These are phyloP conservation scores for Falciphora oryzae DNA, from an alignment of 2,329 filamentous ascomycete species.

Conservation along the genomic window DNA sequence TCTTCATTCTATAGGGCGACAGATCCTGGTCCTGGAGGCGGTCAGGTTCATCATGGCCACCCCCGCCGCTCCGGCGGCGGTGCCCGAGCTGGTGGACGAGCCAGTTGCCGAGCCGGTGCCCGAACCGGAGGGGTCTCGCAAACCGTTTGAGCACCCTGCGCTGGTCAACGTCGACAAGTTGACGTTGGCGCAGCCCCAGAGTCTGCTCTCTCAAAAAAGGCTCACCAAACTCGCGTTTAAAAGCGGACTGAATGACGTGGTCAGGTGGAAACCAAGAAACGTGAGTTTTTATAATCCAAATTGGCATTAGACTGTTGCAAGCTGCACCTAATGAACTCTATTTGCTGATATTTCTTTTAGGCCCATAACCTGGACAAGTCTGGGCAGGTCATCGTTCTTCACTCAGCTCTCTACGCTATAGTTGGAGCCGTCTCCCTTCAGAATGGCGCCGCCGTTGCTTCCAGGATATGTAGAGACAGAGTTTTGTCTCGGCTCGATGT, in stretches of 20 bases:
- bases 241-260: conserved; percentile 66
- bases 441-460: conserved; percentile 73
- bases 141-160: conserved; percentile 64
- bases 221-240: conserved; percentile 62
- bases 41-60: conserved; percentile 22
- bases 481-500: conserved; percentile 45
- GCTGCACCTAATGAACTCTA: not conserved
- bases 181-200: conserved; percentile 50
- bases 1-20: conserved; percentile 17
- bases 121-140: conserved; percentile 32
- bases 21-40: conserved; percentile 22
- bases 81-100: not conserved
- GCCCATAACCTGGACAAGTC: conserved; percentile 64
- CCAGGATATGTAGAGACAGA: conserved; percentile 67
- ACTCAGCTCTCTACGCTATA: conserved; percentile 76
- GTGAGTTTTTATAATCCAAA: conserved; percentile 41
- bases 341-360: conserved; percentile 24
- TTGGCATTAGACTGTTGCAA: not conserved
- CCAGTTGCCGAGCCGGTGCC: not conserved
- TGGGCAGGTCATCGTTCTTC: conserved; percentile 68
- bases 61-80: not conserved
- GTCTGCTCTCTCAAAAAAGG: conserved; percentile 58
- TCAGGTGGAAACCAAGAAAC: conserved; percentile 78
- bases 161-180: conserved; percentile 72
- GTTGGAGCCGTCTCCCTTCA: conserved; percentile 87